Evolutionary conservation across 306 rosid genomes (phyloP).

Genomic region (Sophora flavescens): DNA sequence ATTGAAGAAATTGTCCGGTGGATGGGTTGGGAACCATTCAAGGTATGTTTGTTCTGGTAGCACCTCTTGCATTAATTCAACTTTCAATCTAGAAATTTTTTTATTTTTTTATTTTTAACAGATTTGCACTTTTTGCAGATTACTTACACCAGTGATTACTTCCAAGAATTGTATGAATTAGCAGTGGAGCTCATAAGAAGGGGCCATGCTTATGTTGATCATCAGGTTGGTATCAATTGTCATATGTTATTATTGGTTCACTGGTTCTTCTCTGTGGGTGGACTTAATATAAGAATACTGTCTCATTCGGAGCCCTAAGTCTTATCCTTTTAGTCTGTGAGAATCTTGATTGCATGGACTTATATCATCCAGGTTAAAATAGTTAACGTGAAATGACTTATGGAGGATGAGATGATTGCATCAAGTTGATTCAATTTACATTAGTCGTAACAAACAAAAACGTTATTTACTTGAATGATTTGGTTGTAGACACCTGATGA

Average conservation of each 20-base stretch:
- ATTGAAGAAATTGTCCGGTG: slow-evolving; percentile 94
- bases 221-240: slow-evolving; percentile 70
- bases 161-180: slow-evolving; percentile 89
- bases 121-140: slow-evolving; percentile 61
- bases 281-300: slow-evolving; percentile 17
- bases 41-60: slow-evolving; percentile 58
- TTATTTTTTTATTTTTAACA: slow-evolving; percentile 25
- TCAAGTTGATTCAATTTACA: slow-evolving; percentile 26
- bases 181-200: slow-evolving; percentile 92
- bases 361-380: slow-evolving; percentile 31
- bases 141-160: slow-evolving; percentile 94
- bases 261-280: slow-evolving; percentile 10
- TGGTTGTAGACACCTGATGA: slow-evolving; percentile 86
- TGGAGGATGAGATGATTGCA: slow-evolving; percentile 36
- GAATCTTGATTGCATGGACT: slow-evolving; percentile 27
- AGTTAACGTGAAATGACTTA: slow-evolving; percentile 39
- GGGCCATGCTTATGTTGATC: slow-evolving; percentile 96
- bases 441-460: slow-evolving; percentile 8
- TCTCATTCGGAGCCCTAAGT: slow-evolving; percentile 24
- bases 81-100: background rate
- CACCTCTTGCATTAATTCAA: background rate
- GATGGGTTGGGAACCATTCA: slow-evolving; percentile 99
- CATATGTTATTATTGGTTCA: slow-evolving; percentile 28
- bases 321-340: slow-evolving; percentile 23
- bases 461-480: slow-evolving; percentile 27